phyloP scores from a whole-genome alignment of 129 eudicot genomes.

The Flaveria trinervia region DNA sequence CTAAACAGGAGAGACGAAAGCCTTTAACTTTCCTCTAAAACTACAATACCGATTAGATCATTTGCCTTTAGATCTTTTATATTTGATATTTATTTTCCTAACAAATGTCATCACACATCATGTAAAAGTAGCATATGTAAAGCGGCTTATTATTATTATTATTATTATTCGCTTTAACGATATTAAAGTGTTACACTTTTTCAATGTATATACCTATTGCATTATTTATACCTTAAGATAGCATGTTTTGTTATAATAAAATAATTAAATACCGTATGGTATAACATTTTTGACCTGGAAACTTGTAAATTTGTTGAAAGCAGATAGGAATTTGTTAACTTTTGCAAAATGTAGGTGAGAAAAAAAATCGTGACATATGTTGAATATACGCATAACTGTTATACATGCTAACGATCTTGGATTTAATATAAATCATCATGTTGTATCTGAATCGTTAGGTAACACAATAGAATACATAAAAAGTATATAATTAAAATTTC shows the following conservation, averaged over 20 bases:
- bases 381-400: not conserved
- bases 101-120: too few species aligned
- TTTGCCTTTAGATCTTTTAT: too few species aligned
- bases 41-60: too few species aligned
- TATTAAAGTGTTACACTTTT: not conserved
- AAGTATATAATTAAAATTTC: too few species aligned
- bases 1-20: too few species aligned
- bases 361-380: not conserved
- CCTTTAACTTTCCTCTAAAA: too few species aligned
- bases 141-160: not conserved
- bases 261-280: not conserved
- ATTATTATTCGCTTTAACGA: not conserved
- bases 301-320: constrained; percentile 27
- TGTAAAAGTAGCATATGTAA: too few species aligned
- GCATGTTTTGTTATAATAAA: not conserved
- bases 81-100: too few species aligned
- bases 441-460: not conserved
- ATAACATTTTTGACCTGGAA: constrained; percentile 10
- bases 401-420: not conserved
- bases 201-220: not conserved
- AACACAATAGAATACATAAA: not conserved
- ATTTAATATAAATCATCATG: not conserved
- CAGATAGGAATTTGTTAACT: constrained; percentile 31
- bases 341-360: constrained; percentile 39
- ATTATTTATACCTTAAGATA: not conserved